Percentiles rank a stretch among this genome's conserved stretches.
Evolutionary conservation across 108 stramenopile species (phyloP).

Genomic region (Nitzschia putrida): DNA sequence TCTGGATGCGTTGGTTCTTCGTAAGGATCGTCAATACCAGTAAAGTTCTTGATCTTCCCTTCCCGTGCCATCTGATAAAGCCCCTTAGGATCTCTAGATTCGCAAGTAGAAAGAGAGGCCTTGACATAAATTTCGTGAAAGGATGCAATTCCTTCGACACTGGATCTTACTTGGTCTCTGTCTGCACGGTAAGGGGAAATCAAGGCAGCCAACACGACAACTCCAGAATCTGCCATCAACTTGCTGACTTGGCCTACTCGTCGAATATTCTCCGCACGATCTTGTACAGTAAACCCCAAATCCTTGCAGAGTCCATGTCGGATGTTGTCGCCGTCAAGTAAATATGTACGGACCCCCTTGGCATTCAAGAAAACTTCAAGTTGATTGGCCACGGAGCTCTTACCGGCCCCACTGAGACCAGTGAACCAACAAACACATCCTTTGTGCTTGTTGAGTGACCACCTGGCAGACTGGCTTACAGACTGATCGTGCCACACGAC

Average conservation of each 20-base stretch:
- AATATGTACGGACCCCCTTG: constrained; percentile 41
- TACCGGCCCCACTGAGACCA: constrained; percentile 49
- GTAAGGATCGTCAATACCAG: constrained; percentile 90
- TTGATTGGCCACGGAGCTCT: constrained; percentile 48
- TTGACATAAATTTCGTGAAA: constrained; percentile 88
- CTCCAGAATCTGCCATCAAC: constrained; percentile 85
- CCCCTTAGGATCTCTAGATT: constrained; percentile 87
- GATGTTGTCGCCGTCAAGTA: constrained; percentile 86
- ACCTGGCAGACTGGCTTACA: constrained; percentile 29
- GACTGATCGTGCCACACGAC: constrained; percentile 39
- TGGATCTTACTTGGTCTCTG: constrained; percentile 68
- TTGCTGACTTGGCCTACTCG: constrained; percentile 87
- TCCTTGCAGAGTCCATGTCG: constrained; percentile 85
- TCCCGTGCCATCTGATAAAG: constrained; percentile 80
- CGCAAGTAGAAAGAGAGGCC: constrained; percentile 74
- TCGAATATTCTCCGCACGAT: constrained; percentile 91
- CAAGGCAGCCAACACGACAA: constrained; percentile 88
- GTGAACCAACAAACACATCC: constrained; percentile 54
- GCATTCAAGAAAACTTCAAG: constrained; percentile 37
- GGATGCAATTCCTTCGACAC: constrained; percentile 44
- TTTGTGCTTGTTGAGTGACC: constrained; percentile 30
- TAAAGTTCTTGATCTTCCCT: constrained; percentile 89
- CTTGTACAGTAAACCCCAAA: constrained; percentile 76
- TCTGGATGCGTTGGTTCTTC: constrained; percentile 81
- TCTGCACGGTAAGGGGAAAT: constrained; percentile 85